Evolutionary conservation across 768 basidiomycete species (phyloP).

Genomic region (Lactifluus volemus): DNA sequence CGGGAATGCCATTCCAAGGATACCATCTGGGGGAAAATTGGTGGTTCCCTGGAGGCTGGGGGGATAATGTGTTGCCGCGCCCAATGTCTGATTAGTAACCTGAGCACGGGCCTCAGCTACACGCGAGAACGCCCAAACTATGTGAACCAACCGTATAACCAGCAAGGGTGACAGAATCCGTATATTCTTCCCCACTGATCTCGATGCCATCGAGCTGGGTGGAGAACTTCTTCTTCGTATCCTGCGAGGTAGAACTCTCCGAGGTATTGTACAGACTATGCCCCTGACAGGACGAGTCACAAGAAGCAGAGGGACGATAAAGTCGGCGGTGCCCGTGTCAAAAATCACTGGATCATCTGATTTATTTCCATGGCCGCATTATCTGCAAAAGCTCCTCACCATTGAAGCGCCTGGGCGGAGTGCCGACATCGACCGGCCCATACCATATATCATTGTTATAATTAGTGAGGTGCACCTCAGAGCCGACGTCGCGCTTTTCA

Average conservation of each 20-base stretch:
- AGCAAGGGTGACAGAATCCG: slow-evolving; percentile 34
- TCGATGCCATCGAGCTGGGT: slow-evolving; percentile 35
- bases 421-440: slow-evolving; percentile 11
- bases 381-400: background rate
- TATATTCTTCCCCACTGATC: slow-evolving; percentile 33
- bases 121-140: background rate
- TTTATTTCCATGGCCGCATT: background rate
- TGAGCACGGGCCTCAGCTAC: slow-evolving; percentile 11
- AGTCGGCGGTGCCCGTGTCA: slow-evolving; percentile 28
- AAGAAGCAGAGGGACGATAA: slow-evolving; percentile 27
- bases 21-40: slow-evolving; percentile 31
- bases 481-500: background rate
- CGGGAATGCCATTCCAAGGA: slow-evolving; percentile 33
- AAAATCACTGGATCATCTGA: slow-evolving; percentile 27
- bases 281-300: slow-evolving; percentile 23
- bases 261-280: background rate
- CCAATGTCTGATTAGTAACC: slow-evolving; percentile 35
- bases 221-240: slow-evolving; percentile 24
- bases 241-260: slow-evolving; percentile 18
- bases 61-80: slow-evolving; percentile 33
- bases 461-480: slow-evolving; percentile 1
- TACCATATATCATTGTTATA: slow-evolving; percentile 5
- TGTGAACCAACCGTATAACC: slow-evolving; percentile 21
- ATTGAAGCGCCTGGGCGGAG: slow-evolving; percentile 8
- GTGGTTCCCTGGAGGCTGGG: slow-evolving; percentile 21